Base-by-base conservation (phyloP, 192 early-diverging fungal species). In the Dispira parvispora region DNA sequence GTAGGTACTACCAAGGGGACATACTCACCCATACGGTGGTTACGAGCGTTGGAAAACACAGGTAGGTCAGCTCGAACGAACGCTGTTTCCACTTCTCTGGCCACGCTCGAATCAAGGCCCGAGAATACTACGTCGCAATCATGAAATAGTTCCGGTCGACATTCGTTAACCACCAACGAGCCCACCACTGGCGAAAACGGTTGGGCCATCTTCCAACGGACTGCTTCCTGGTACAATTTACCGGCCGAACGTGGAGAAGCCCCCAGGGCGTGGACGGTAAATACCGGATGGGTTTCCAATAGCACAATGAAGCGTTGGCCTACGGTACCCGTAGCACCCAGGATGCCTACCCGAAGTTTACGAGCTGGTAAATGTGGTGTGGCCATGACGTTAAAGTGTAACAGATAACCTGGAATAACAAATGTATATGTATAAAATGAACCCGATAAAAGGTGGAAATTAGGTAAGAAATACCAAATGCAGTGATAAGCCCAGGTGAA, bases 311-410 rank as follows among this genome's bases (percentile, higher is more conserved):
- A 98, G 27, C 96, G 86, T 71, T 98, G 96, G 42, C 96, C 96
- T 47, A 98, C 95, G 23, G 92, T 98, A 69, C 95, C 95, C 0
- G 95, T 98, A 38, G 93, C 93, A 63, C 95, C 95, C 53, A 98
- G 86, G 63, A 98, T 85, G 64, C 89, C 95, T 44, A 88, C 92
- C 67, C 78, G 80, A 52, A 80, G 65, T 56, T 67, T 73, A 45
- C 52, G 56, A 27, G 62, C 26, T 13, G 62, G 62, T 8, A 61
- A 25, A 11, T 13, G 12, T 11, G 46, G 11, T 11, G 46, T 46
- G 12, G 18, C 18, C 18, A 13, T 46, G 11, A 46, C 12, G 11
- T 46, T 46, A 18, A 46, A 18, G 18, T 11, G 46, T 46, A 46
- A 18, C 11, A 46, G 12, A 46, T 11, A 46, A 13, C 11, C 12